These are phyloP conservation scores for Amaranthus tricolor DNA, from an alignment of 179 eudicot genomes.

Conservation along the genomic window DNA sequence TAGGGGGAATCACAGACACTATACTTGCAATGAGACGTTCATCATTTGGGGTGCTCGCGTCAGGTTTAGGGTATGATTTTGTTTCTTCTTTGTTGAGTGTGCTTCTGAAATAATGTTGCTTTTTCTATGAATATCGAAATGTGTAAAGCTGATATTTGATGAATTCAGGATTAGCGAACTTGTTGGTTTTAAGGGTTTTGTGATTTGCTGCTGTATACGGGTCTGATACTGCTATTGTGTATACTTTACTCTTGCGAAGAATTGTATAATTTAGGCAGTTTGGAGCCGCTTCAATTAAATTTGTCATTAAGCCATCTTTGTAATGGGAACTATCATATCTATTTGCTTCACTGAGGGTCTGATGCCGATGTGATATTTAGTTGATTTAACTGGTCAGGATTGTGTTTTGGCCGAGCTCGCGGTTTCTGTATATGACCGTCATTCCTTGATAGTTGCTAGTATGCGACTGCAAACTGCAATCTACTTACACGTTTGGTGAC, in stretches of 20 bases:
- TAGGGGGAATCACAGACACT: constrained; percentile 92
- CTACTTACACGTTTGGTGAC: neutral
- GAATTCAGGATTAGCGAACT: neutral
- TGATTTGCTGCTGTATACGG: neutral
- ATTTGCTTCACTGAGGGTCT: neutral
- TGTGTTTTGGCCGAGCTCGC: neutral
- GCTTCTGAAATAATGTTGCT: neutral
- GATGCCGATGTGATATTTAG: neutral
- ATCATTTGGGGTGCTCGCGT: constrained; percentile 90
- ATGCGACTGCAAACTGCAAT: neutral
- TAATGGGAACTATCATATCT: neutral
- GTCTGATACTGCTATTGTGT: neutral
- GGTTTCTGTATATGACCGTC: neutral
- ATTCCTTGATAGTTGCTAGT: neutral
- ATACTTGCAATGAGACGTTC: constrained; percentile 83
- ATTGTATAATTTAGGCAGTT: neutral
- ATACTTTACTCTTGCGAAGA: neutral
- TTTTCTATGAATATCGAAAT: neutral
- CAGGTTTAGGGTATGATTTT: constrained; percentile 68
- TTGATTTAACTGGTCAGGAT: neutral
- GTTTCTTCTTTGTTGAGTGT: neutral
- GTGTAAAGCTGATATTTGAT: neutral
- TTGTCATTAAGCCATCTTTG: neutral
- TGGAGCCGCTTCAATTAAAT: neutral
- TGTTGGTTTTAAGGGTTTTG: neutral